Percentiles rank a stretch among this genome's conserved stretches.
phyloP scores from a whole-genome alignment of 2,329 filamentous ascomycete genomes.

The Fusarium sp. region DNA sequence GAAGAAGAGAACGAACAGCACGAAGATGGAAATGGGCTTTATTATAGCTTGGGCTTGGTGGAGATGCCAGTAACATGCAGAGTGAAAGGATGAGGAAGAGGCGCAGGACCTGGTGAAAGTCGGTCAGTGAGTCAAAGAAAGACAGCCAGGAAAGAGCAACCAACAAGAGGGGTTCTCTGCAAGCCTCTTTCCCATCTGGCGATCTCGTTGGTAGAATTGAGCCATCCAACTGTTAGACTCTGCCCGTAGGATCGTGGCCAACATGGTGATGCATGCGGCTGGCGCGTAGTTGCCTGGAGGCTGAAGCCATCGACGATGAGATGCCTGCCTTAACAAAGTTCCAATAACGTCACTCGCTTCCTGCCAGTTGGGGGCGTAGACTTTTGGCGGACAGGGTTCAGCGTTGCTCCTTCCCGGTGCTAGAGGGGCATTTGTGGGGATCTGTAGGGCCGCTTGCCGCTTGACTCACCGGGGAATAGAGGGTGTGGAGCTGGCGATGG shows the following conservation, averaged over 20 bases:
- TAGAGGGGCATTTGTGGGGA: conserved; percentile 1
- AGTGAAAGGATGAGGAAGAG: background rate
- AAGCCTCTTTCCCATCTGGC: background rate
- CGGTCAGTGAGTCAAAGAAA: conserved; percentile 40
- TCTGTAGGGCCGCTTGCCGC: conserved; percentile 26
- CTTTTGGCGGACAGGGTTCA: background rate
- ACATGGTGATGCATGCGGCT: conserved; percentile 29
- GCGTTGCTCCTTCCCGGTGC: background rate
- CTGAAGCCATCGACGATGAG: conserved; percentile 18
- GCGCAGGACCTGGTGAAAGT: conserved; percentile 1
- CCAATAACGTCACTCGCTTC: conserved; percentile 2
- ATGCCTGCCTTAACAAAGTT: conserved; percentile 8
- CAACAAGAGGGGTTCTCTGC: background rate
- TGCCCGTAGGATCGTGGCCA: background rate
- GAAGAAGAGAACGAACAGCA: background rate
- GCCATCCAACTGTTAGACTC: background rate
- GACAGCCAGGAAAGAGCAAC: background rate
- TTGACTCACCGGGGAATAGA: conserved; percentile 45
- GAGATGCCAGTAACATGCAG: background rate
- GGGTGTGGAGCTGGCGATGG: conserved; percentile 19
- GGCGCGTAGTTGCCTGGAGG: conserved; percentile 34
- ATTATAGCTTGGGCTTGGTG: conserved; percentile 12
- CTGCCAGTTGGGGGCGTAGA: conserved; percentile 1
- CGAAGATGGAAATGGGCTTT: conserved; percentile 1
- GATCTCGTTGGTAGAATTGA: background rate